phyloP scores from a whole-genome alignment of 345 rosid genomes.

The Citrus hindsii region DNA sequence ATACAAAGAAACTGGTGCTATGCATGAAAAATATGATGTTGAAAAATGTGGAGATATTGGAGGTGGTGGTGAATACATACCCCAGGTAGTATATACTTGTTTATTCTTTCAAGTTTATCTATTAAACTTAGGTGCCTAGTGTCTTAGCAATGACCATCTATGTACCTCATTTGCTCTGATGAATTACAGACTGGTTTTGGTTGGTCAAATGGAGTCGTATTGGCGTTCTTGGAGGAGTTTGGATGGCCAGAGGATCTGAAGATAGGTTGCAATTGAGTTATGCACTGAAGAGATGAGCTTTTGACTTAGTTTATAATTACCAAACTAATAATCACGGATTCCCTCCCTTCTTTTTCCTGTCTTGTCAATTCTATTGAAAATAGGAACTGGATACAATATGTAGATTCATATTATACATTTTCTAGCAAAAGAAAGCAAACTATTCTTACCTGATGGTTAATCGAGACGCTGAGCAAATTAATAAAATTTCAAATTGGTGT shows the following conservation, averaged over 20 bases:
- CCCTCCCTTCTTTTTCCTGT: no score
- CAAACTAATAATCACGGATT: no score
- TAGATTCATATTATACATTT: no score
- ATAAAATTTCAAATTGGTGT: no score
- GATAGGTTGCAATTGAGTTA: slow-evolving; percentile 34
- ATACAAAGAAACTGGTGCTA: slow-evolving; percentile 51
- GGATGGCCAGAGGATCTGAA: slow-evolving; percentile 73
- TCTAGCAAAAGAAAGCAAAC: no score
- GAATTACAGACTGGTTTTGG: slow-evolving; percentile 84
- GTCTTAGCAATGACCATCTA: not conserved
- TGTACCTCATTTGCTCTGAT: not conserved
- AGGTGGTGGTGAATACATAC: slow-evolving; percentile 41
- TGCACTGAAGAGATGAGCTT: not conserved
- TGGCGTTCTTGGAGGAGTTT: slow-evolving; percentile 85
- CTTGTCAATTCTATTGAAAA: no score
- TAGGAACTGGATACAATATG: no score
- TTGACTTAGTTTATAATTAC: no score
- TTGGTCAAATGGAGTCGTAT: slow-evolving; percentile 91
- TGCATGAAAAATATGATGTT: slow-evolving; percentile 53
- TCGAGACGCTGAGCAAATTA: no score
- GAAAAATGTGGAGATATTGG: slow-evolving; percentile 43
- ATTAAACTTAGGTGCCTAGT: not conserved
- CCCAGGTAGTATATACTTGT: slow-evolving; percentile 23
- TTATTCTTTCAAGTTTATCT: not conserved
- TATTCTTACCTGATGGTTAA: no score